Conservation (phyloP, 176 grass and related monocot species). For the Oropetium thomaeum region DNA sequence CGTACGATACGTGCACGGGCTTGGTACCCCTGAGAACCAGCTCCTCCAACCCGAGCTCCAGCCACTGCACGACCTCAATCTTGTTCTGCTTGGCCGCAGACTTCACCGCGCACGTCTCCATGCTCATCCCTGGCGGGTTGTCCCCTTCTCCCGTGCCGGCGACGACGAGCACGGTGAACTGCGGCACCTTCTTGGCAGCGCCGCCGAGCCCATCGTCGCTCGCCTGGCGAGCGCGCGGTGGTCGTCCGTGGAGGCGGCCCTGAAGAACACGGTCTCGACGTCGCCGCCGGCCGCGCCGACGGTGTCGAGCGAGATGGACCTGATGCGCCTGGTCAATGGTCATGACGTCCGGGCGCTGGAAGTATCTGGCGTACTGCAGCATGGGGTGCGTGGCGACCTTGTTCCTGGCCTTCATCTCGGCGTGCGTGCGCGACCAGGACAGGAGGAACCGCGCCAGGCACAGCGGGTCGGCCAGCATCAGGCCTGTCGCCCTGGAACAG, state of each 20-base stretch:
- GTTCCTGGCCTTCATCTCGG: slow-evolving; percentile 30
- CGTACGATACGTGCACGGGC: slow-evolving; percentile 48
- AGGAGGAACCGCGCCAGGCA: slow-evolving; percentile 54
- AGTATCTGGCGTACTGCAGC: slow-evolving; percentile 47
- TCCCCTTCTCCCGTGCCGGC: neutral
- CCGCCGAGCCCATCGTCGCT: slow-evolving; percentile 12
- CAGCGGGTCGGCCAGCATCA: slow-evolving; percentile 58
- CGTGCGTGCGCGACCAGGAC: slow-evolving; percentile 54
- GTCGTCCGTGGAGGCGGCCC: neutral
- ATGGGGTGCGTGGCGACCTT: slow-evolving; percentile 35
- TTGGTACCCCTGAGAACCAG: slow-evolving; percentile 44
- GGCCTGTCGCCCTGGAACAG: slow-evolving; percentile 55
- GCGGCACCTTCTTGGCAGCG: neutral
- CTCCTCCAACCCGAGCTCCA: slow-evolving; percentile 56
- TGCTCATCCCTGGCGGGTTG: slow-evolving; percentile 20
- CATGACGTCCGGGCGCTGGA: slow-evolving; percentile 37
- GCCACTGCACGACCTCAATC: slow-evolving; percentile 33
- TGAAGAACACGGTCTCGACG: slow-evolving; percentile 49
- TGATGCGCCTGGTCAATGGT: slow-evolving; percentile 37
- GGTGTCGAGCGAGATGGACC: slow-evolving; percentile 31
- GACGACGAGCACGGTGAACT: slow-evolving; percentile 33
- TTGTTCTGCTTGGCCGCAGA: neutral
- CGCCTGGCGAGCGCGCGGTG: slow-evolving; percentile 34
- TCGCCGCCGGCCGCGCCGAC: neutral
- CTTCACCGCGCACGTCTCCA: slow-evolving; percentile 17